phyloP scores from a whole-genome alignment of 2,329 filamentous ascomycete genomes.

The Neonectria coccinea region DNA sequence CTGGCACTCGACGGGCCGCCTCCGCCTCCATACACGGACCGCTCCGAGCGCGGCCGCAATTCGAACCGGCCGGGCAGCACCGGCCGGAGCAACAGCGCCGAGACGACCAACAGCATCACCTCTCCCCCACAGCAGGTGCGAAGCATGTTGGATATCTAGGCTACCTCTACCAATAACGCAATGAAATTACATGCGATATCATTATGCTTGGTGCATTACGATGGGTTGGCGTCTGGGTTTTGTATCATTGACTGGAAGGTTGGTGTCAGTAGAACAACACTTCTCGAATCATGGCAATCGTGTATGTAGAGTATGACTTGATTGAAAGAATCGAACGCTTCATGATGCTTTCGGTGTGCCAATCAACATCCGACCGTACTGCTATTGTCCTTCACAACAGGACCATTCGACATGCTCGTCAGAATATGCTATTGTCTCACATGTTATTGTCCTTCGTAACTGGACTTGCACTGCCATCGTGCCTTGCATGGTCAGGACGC shows the following conservation, averaged over 20 bases:
- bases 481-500: conserved; percentile 5
- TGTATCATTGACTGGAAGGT: conserved; percentile 16
- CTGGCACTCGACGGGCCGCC: conserved; percentile 58
- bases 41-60: conserved; percentile 42
- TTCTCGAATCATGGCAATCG: background rate
- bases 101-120: conserved; percentile 59
- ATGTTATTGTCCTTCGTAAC: background rate
- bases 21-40: conserved; percentile 55
- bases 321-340: conserved; percentile 16
- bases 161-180: background rate
- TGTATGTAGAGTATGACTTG: conserved; percentile 17
- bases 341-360: background rate
- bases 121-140: conserved; percentile 65
- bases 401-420: no score
- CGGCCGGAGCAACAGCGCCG: conserved; percentile 59
- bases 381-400: no score
- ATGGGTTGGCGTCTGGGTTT: conserved; percentile 22
- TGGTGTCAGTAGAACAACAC: conserved; percentile 4
- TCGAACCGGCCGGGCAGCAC: conserved; percentile 46
- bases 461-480: conserved; percentile 9
- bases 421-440: background rate
- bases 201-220: conserved; percentile 24
- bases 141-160: conserved; percentile 69
- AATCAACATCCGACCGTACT: no score
- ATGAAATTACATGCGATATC: conserved; percentile 13